Evolutionary conservation across 371 early-diverging fungal genomes (phyloP), one percentile per base, ranked within the genome.

Genomic region (Rhizopus arrhizus): DNA sequence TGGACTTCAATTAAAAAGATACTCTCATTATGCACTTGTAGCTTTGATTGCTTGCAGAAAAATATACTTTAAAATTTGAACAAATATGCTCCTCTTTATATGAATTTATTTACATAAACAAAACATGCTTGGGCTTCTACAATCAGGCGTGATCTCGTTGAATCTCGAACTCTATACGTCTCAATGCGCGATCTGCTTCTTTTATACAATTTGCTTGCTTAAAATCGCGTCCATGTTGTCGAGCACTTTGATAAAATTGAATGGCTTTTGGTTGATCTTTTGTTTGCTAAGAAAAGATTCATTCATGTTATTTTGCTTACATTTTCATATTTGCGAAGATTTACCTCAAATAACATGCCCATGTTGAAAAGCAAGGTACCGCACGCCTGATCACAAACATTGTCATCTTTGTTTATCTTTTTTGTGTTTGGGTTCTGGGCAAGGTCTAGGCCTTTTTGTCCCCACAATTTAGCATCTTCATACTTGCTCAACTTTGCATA

Each of bases 311-410:
- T 22, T 22, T 22, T 22, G 22, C 29, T 12, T 38, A 33, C 28
- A 29, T 42, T 47, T 16, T 28, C n/a, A 53, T 15, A 5, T 2
- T 33, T 15, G n/a, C 35, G 15, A 48, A n/a, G 9, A 16, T 41
- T 69, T 80, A 85, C 87, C 80, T 87, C 87, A 41, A 81, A 75
- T 3, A 85, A 51, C 84, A 85, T 85, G 61, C 87, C 87, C 58
- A 85, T 70, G 53, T 87, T 87, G 47, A 74, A 83, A 2, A 85
- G 57, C 16, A 87, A 61, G 4, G 84, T 81, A 56, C 85, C 87
- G 61, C 82, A 83, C 3, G 82, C 69, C 48, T 84, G 84, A 64
- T 83, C 80, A 58, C 85, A 85, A n/a, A 85, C 38, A 13, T 59
- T 60, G 4, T 65, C 64, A 62, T 77, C 77, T 64, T 73, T 77